phyloP scores from a whole-genome alignment of 306 rosid genomes.

The Cyclanthera cordifolia region DNA sequence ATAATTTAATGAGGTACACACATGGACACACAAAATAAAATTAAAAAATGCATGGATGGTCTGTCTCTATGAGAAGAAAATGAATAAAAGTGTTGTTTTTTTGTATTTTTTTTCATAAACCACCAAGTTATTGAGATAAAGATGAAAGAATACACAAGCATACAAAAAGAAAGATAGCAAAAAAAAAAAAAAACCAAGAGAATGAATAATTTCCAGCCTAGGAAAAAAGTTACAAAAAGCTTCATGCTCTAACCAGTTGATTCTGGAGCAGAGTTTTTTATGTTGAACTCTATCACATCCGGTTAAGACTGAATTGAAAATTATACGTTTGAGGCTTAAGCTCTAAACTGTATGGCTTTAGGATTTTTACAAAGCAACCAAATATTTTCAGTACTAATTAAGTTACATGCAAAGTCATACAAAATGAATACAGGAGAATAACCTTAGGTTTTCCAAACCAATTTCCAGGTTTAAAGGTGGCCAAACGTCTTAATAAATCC shows the following conservation, averaged over 20 bases:
- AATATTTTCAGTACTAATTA: neutral
- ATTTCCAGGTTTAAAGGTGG: slow-evolving; percentile 66
- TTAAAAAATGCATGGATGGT: neutral
- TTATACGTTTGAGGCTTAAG: neutral
- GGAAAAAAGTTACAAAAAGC: no score
- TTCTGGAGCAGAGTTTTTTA: neutral
- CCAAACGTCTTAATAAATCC: slow-evolving; percentile 88
- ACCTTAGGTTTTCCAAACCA: slow-evolving; percentile 96
- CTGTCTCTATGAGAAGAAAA: neutral
- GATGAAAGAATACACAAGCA: no score
- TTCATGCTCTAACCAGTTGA: neutral
- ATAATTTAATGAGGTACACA: neutral
- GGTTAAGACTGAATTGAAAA: neutral
- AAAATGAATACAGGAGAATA: slow-evolving; percentile 18
- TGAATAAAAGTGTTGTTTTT: neutral
- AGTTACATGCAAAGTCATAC: neutral
- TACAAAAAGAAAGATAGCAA: no score
- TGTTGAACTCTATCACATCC: neutral
- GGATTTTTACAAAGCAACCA: neutral
- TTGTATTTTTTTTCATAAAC: no score
- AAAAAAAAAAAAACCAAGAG: neutral
- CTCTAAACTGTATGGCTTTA: neutral
- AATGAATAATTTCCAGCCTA: no score
- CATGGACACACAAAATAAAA: neutral
- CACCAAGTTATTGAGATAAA: no score